phyloP scores from a whole-genome alignment of 176 grass and related monocot genomes.

The Carex littledalei region DNA sequence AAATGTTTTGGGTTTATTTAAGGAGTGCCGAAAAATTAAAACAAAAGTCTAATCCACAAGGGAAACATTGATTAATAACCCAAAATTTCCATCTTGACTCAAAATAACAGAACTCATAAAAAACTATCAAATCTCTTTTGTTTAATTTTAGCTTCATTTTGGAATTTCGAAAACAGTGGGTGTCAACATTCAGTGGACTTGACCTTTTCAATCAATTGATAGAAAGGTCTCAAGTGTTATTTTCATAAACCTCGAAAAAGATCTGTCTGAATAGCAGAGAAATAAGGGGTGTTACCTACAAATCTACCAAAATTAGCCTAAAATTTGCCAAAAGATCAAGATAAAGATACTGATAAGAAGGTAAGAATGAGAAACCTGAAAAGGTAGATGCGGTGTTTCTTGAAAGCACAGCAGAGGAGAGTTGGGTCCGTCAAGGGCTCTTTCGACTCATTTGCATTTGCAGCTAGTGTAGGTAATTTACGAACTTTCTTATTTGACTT shows the following conservation, averaged over 20 bases:
- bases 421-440: conserved; percentile 89
- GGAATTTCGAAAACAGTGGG: not conserved
- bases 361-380: conserved; percentile 46
- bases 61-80: not conserved
- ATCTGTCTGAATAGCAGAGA: not conserved
- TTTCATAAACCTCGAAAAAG: not conserved
- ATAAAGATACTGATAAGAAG: not conserved
- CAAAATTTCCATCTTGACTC: not conserved
- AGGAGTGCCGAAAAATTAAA: not conserved
- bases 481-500: conserved; percentile 91
- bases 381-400: conserved; percentile 93
- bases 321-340: not conserved
- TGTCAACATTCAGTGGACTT: not conserved
- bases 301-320: not conserved
- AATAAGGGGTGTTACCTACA: not conserved
- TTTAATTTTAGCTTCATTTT: not conserved
- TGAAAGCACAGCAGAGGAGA: conserved; percentile 90
- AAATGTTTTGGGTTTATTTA: not conserved
- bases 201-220: not conserved
- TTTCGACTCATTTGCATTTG: conserved; percentile 83
- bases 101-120: not conserved
- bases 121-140: not conserved
- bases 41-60: not conserved
- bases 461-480: conserved; percentile 76
- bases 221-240: not conserved